Evolutionary conservation across 495 filamentous ascomycete species (phyloP), one percentile per base, ranked within the genome.

Genomic region (Acidiella bohemica): DNA sequence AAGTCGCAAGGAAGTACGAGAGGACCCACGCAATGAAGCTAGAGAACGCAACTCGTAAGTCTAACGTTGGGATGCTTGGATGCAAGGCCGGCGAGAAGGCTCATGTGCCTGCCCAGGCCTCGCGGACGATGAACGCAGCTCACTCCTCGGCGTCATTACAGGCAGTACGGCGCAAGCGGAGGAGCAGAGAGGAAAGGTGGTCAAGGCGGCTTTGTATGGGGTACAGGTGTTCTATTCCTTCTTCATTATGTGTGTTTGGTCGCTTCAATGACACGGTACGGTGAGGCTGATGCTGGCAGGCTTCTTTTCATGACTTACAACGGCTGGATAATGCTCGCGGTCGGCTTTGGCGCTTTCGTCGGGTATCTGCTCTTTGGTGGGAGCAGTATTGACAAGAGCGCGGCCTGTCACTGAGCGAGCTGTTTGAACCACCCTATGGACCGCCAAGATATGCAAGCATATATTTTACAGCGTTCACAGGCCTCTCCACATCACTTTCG

Each of bases 231-330:
- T 95, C 55, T 99, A 99, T 63, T 88, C 85, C 34, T 95, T 99
- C 53, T 96, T 99, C 64, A 92, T 99, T 53, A 99, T 99, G 90
- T 96, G 54, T 78, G 85, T 81, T 21, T 32, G 4, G n/a, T n/a
- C n/a, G n/a, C 7, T 17, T 5, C 42, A 3, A 18, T 16, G 4
- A 20, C 34, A 1, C n/a, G 5, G 13, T 25, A 32, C 20, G 8
- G 25, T 39, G 8, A 2, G 7, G 34, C 9, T 11, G 34, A 37
- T 18, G 19, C 13, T 5, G 30, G 10, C 34, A 97, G 90, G 90
- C 65, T 99, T 46, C 66, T 99, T 16, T 99, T 99, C 63, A 99
- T 99, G 90, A 99, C 92, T 2, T 99, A 99, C 59, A 99, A 99
- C 51, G 90, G 92, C 12, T 86, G 78, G 70, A 78, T 99, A 41